Evolutionary conservation across 225 moss, liverwort and hornwort species (phyloP).

Genomic region (Pleurozium schreberi): DNA sequence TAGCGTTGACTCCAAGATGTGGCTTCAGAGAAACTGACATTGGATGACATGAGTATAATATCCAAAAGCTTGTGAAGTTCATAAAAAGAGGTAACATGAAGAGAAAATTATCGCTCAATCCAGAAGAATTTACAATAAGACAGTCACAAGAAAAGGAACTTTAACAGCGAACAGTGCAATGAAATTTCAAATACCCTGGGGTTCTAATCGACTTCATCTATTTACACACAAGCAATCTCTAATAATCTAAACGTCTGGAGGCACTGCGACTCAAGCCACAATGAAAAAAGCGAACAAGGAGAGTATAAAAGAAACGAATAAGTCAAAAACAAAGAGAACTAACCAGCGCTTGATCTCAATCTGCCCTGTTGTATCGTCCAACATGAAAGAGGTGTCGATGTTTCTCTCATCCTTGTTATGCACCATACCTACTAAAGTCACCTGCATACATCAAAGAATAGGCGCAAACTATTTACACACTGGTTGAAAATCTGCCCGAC

Average conservation of each 20-base stretch:
- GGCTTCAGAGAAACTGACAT: background rate
- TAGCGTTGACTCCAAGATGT: background rate
- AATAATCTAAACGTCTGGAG: background rate
- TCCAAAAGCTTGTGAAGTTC: background rate
- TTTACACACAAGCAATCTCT: background rate
- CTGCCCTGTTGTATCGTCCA: slow-evolving; percentile 87
- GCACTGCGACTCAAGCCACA: background rate
- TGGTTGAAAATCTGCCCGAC: background rate
- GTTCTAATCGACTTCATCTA: background rate
- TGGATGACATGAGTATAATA: background rate
- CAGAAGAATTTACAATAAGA: background rate
- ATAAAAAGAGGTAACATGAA: background rate
- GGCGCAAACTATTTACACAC: background rate
- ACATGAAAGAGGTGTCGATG: slow-evolving; percentile 75
- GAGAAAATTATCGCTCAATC: background rate
- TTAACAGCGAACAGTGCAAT: background rate
- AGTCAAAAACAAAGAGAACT: background rate
- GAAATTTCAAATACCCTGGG: background rate
- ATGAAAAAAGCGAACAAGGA: background rate
- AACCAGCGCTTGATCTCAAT: slow-evolving; percentile 98
- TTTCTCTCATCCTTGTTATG: slow-evolving; percentile 84
- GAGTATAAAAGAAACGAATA: background rate
- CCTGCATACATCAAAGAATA: slow-evolving; percentile 22
- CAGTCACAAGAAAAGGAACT: background rate
- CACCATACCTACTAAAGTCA: slow-evolving; percentile 89